Evolutionary conservation across 1,284 basidiomycete genomes (phyloP).

Genomic region (Trichosporon sp.): DNA sequence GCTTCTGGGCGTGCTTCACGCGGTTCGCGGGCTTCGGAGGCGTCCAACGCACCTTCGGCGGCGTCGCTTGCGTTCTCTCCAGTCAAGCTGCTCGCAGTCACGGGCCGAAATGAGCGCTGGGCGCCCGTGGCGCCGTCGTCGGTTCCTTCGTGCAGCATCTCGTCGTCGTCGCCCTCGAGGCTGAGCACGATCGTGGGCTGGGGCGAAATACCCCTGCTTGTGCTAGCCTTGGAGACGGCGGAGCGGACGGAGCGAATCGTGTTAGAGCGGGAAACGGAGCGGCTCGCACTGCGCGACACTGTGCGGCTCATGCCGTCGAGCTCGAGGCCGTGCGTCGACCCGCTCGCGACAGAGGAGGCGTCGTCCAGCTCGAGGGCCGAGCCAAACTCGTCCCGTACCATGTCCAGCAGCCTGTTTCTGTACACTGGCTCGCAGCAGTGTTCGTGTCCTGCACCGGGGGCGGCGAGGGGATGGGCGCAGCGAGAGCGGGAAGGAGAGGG

Average conservation of each 20-base stretch:
- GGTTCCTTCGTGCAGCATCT: conserved; percentile 9
- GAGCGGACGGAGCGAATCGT: not conserved
- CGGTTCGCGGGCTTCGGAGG: too few relatives aligned
- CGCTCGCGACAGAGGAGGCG: too few relatives aligned
- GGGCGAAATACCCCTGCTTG: not conserved
- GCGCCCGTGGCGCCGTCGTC: not conserved
- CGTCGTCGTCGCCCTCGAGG: conserved; percentile 2
- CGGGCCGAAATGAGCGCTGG: not conserved
- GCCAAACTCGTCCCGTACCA: conserved; percentile 14
- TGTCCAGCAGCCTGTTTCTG: conserved; percentile 9
- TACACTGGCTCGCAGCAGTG: conserved; percentile 10
- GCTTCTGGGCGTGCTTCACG: too few relatives aligned
- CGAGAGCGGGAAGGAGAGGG: too few relatives aligned
- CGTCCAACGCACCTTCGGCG: not conserved
- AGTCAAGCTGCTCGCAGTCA: not conserved
- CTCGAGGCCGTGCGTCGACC: not conserved
- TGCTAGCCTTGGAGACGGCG: not conserved
- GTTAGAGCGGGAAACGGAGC: not conserved
- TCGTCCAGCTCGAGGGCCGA: not conserved
- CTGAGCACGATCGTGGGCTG: conserved; percentile 2
- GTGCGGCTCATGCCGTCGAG: conserved; percentile 15
- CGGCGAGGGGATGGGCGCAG: too few relatives aligned
- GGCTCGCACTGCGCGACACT: not conserved
- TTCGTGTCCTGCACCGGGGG: not conserved
- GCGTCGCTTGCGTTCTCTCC: not conserved